These are phyloP conservation scores for Boletus fagicola DNA, from an alignment of 768 basidiomycete species.

Conservation along the genomic window DNA sequence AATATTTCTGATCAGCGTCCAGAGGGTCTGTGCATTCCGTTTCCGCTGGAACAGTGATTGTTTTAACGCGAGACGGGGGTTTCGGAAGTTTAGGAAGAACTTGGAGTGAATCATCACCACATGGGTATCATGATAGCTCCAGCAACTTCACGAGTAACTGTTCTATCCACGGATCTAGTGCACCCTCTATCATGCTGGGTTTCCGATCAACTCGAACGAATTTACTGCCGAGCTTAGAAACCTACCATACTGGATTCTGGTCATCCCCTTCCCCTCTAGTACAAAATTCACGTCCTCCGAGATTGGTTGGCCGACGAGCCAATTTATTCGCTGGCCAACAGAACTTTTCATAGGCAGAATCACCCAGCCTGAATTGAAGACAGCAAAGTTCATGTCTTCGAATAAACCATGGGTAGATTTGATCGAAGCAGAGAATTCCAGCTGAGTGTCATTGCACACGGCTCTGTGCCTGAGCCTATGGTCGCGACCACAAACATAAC, in stretches of 20 bases:
- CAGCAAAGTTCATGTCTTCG: too few species aligned
- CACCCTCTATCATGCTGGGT: conserved; percentile 68
- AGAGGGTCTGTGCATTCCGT: conserved; percentile 31
- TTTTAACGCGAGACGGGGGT: conserved; percentile 33
- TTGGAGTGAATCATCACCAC: conserved; percentile 41
- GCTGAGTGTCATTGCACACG: too few species aligned
- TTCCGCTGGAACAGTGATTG: conserved; percentile 14
- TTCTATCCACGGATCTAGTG: conserved; percentile 67
- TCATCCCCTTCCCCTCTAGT: conserved; percentile 81
- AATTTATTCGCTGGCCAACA: too few species aligned
- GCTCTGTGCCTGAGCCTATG: too few species aligned
- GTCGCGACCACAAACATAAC: too few species aligned
- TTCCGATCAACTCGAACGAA: not conserved
- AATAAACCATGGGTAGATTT: too few species aligned
- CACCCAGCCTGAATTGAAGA: too few species aligned
- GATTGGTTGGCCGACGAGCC: too few species aligned
- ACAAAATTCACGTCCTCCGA: conserved; percentile 65
- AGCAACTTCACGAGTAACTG: conserved; percentile 46
- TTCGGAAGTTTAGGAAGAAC: conserved; percentile 15
- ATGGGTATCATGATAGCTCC: conserved; percentile 49
- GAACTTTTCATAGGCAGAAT: too few species aligned
- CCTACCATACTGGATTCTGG: conserved; percentile 76
- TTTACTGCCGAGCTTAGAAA: not conserved
- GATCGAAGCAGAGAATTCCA: too few species aligned
- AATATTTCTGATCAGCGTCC: conserved; percentile 38